Evolutionary conservation across 176 grass and related monocot genomes (phyloP).

Genomic region (Musa troglodytarum): DNA sequence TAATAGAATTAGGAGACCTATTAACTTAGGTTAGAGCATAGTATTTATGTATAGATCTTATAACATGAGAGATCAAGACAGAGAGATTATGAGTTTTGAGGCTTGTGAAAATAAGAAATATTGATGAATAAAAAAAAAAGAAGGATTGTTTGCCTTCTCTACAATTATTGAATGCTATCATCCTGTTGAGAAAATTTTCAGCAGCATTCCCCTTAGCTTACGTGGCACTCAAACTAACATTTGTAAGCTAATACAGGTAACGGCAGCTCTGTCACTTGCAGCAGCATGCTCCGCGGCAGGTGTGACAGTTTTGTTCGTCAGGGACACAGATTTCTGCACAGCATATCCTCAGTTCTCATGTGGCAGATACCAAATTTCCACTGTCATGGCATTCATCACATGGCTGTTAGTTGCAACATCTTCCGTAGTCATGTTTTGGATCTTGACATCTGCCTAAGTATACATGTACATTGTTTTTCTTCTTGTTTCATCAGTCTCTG

Average conservation of each 20-base stretch:
- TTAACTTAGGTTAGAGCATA: no score
- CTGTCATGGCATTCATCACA: conserved; percentile 64
- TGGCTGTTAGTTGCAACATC: conserved; percentile 57
- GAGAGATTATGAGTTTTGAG: no score
- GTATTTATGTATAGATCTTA: no score
- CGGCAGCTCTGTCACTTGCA: conserved; percentile 62
- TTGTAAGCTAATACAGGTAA: conserved; percentile 38
- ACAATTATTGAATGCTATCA: background rate
- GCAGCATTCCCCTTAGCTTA: background rate
- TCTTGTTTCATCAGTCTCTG: conserved; percentile 3
- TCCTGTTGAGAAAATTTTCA: background rate
- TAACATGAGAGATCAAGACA: no score
- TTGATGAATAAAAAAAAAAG: no score
- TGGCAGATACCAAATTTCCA: conserved; percentile 55
- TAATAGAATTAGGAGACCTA: no score
- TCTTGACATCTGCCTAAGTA: conserved; percentile 60
- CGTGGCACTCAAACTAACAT: background rate
- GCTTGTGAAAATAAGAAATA: no score
- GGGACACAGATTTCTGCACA: conserved; percentile 53
- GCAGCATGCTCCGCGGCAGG: conserved; percentile 74
- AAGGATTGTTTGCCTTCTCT: no score
- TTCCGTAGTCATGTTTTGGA: conserved; percentile 69
- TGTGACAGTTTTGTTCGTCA: conserved; percentile 62
- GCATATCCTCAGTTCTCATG: conserved; percentile 48
- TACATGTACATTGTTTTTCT: conserved; percentile 25